Percentiles rank a stretch among this genome's conserved stretches.
phyloP scores from a whole-genome alignment of 176 grass and related monocot species.

The Phragmites australis region DNA sequence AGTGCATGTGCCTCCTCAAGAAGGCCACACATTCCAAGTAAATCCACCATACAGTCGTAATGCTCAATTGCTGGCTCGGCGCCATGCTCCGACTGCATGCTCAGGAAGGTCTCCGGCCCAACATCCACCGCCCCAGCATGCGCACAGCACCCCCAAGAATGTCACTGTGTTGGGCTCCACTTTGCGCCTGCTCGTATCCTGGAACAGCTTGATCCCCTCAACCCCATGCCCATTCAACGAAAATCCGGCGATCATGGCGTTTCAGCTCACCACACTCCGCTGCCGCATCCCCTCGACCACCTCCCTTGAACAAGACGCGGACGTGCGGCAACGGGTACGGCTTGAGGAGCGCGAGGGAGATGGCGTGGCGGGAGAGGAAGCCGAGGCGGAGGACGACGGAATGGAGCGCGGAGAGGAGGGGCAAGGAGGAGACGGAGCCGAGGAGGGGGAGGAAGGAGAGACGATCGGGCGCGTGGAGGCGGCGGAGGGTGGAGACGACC shows the following conservation, averaged over 20 bases:
- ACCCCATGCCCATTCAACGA: slow-evolving; percentile 51
- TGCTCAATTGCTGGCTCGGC: slow-evolving; percentile 50
- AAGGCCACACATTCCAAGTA: slow-evolving; percentile 56
- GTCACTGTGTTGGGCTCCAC: slow-evolving; percentile 53
- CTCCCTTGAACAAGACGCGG: slow-evolving; percentile 12
- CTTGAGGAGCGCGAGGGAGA: slow-evolving; percentile 48
- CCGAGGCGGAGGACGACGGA: slow-evolving; percentile 47
- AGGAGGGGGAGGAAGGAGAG: slow-evolving; percentile 45
- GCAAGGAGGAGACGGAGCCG: slow-evolving; percentile 31
- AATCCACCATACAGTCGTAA: slow-evolving; percentile 66
- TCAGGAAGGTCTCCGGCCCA: slow-evolving; percentile 49
- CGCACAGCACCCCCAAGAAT: slow-evolving; percentile 58
- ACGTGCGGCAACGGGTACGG: neutral
- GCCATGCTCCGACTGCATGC: slow-evolving; percentile 36
- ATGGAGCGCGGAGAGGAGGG: slow-evolving; percentile 43
- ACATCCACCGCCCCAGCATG: slow-evolving; percentile 51
- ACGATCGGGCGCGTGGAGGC: slow-evolving; percentile 28
- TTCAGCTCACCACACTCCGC: slow-evolving; percentile 59
- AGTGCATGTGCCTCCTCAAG: slow-evolving; percentile 48
- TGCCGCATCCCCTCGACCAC: slow-evolving; percentile 38
- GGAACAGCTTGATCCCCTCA: slow-evolving; percentile 53
- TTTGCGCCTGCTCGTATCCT: slow-evolving; percentile 20
- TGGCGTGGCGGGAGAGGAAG: slow-evolving; percentile 45
- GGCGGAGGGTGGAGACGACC: slow-evolving; percentile 36
- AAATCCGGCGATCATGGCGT: slow-evolving; percentile 50